Conservation (phyloP, 2,329 filamentous ascomycete genomes). For the Penicillium sp. region DNA sequence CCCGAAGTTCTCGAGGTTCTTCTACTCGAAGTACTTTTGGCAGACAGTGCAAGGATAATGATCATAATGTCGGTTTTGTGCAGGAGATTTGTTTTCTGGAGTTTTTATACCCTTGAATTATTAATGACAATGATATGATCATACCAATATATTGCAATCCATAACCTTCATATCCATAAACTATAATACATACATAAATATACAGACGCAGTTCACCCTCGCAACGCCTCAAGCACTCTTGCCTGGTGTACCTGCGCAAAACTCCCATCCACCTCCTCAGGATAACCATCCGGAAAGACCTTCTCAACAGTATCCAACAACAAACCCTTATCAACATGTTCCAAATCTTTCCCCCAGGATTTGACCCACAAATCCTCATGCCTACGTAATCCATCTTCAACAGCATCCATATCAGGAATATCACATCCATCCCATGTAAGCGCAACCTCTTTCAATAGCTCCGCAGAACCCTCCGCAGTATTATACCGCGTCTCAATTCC, state of each 20-base stretch:
- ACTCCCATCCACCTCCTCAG: slow-evolving; percentile 2
- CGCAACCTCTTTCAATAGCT: slow-evolving; percentile 23
- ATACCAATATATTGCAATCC: not conserved
- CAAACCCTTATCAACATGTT: slow-evolving; percentile 19
- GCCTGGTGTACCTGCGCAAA: slow-evolving; percentile 25
- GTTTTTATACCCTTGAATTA: slow-evolving; percentile 22
- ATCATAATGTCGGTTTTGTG: slow-evolving; percentile 18
- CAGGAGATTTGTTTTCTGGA: slow-evolving; percentile 3
- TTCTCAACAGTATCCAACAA: slow-evolving; percentile 31
- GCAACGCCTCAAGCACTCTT: slow-evolving; percentile 20
- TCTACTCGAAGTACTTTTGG: slow-evolving; percentile 97
- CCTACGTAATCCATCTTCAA: slow-evolving; percentile 27
- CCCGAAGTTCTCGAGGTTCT: slow-evolving; percentile 84
- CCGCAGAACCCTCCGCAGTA: slow-evolving; percentile 15
- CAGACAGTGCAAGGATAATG: slow-evolving; percentile 65
- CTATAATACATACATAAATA: slow-evolving; percentile 1
- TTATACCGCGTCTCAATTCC: slow-evolving; percentile 41
- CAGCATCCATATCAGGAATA: slow-evolving; percentile 33
- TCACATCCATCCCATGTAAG: slow-evolving; percentile 41
- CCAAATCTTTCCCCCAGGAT: slow-evolving; percentile 25
- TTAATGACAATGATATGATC: slow-evolving; percentile 9
- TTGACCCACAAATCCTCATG: slow-evolving; percentile 31
- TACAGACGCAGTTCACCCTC: slow-evolving; percentile 1
- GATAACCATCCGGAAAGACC: slow-evolving; percentile 26
- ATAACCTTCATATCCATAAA: not conserved